phyloP scores from a whole-genome alignment of 805 yeast genomes.

The Candida ipomoeae region DNA sequence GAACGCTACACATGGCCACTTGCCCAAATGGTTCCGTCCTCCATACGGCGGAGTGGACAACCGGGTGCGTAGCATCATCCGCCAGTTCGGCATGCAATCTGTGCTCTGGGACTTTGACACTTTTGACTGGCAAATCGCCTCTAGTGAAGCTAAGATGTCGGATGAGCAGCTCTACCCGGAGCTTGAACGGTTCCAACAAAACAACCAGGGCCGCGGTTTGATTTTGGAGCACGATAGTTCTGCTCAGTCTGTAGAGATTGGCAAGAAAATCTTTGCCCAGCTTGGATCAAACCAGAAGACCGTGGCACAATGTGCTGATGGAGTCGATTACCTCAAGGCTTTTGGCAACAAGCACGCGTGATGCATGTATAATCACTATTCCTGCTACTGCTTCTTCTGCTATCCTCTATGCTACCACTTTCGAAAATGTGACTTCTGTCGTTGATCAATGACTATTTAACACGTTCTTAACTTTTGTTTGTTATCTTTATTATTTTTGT shows the following conservation, averaged over 20 bases:
- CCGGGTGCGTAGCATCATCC: constrained; percentile 70
- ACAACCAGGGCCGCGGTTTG: constrained; percentile 46
- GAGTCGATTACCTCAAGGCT: constrained; percentile 54
- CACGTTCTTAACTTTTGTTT: no score
- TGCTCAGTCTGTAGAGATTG: constrained; percentile 63
- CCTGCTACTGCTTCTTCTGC: neutral
- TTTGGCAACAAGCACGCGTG: constrained; percentile 15
- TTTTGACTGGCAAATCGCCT: constrained; percentile 73
- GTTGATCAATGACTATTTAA: neutral
- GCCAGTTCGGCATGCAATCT: constrained; percentile 82
- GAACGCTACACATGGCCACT: constrained; percentile 85
- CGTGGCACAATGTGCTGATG: constrained; percentile 73
- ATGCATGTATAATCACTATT: neutral
- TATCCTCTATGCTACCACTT: neutral
- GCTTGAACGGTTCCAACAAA: constrained; percentile 48
- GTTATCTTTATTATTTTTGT: no score
- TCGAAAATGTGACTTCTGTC: neutral
- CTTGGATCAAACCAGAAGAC: constrained; percentile 58
- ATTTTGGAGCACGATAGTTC: constrained; percentile 86
- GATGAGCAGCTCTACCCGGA: constrained; percentile 53
- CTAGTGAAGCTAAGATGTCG: constrained; percentile 41
- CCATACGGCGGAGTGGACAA: constrained; percentile 95
- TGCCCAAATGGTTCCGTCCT: constrained; percentile 93
- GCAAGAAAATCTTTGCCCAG: constrained; percentile 47
- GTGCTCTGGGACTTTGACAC: constrained; percentile 92